Percentiles rank a stretch among this genome's conserved stretches.
These are phyloP conservation scores for Fusarium torreyae DNA, from an alignment of 2,329 filamentous ascomycete species.

Conservation along the genomic window DNA sequence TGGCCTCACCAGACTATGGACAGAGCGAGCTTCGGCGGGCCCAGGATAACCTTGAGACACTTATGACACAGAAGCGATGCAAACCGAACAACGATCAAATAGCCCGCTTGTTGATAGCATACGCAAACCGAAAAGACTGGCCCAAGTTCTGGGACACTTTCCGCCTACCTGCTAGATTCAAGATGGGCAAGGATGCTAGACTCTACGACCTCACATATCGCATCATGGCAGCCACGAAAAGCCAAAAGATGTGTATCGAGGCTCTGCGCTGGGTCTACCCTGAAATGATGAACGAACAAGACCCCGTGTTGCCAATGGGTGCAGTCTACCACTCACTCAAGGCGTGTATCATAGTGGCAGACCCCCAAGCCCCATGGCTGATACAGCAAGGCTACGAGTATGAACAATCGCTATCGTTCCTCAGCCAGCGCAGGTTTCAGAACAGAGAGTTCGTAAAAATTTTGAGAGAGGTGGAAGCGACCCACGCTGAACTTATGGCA, in stretches of 20 bases:
- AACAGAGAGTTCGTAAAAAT: slow-evolving; percentile 54
- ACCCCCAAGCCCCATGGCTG: slow-evolving; percentile 60
- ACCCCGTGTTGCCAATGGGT: slow-evolving; percentile 62
- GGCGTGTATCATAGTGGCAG: slow-evolving; percentile 68
- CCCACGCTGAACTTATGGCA: slow-evolving; percentile 31
- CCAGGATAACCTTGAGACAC: slow-evolving; percentile 61
- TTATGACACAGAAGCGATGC: slow-evolving; percentile 58
- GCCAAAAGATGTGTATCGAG: slow-evolving; percentile 62
- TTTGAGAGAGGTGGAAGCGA: slow-evolving; percentile 52
- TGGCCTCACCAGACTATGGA: slow-evolving; percentile 52
- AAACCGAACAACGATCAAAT: slow-evolving; percentile 59
- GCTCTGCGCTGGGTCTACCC: slow-evolving; percentile 68
- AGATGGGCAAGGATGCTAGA: slow-evolving; percentile 62
- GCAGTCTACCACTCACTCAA: slow-evolving; percentile 64
- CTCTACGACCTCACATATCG: slow-evolving; percentile 71
- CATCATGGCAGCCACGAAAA: slow-evolving; percentile 61
- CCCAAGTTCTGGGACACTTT: slow-evolving; percentile 73
- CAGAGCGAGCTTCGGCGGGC: slow-evolving; percentile 55
- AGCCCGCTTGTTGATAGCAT: slow-evolving; percentile 61
- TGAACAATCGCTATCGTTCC: slow-evolving; percentile 2
- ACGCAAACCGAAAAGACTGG: slow-evolving; percentile 66
- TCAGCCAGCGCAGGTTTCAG: slow-evolving; percentile 44
- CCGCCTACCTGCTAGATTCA: slow-evolving; percentile 67
- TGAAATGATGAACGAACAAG: slow-evolving; percentile 71
- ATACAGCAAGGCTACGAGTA: neutral